Evolutionary conservation across 768 basidiomycete genomes (phyloP).

Genomic region (Boletus subcaerulescens): DNA sequence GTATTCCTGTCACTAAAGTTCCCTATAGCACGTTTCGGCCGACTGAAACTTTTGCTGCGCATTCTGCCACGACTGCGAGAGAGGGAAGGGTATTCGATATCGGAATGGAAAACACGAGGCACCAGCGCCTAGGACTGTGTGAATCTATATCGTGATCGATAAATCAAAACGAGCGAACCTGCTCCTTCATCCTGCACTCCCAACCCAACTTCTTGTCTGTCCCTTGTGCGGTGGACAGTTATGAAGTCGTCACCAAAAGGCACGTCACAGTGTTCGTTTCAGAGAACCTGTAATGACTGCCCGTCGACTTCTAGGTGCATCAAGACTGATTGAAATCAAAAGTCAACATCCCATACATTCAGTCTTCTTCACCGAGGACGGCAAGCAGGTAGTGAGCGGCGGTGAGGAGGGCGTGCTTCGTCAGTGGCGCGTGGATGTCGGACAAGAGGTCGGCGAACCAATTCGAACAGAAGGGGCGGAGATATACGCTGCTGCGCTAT

Average conservation of each 20-base stretch:
- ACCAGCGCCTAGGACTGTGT: no score
- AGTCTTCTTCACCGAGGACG: neutral
- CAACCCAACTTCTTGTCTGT: no score
- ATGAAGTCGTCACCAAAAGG: neutral
- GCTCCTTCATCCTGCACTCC: no score
- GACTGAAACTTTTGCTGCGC: no score
- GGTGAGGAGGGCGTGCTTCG: neutral
- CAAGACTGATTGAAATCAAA: neutral
- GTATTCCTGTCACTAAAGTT: no score
- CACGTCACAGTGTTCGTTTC: neutral
- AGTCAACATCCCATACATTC: neutral
- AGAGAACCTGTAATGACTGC: neutral
- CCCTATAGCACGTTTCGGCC: no score
- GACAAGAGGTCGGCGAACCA: neutral
- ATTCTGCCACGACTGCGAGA: no score
- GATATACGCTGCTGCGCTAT: neutral
- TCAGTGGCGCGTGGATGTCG: neutral
- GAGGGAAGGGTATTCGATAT: no score
- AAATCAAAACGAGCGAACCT: no score
- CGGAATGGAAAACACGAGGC: no score
- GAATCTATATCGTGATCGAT: no score
- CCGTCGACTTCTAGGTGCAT: neutral
- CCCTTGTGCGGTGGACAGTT: no score
- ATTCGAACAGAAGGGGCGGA: neutral
- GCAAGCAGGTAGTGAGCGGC: neutral